A percentile compares a stretch with the other conserved stretches of the same genome.
Conservation (phyloP, 2,329 filamentous ascomycete genomes). For the Fonsecaea multimorphosa region DNA sequence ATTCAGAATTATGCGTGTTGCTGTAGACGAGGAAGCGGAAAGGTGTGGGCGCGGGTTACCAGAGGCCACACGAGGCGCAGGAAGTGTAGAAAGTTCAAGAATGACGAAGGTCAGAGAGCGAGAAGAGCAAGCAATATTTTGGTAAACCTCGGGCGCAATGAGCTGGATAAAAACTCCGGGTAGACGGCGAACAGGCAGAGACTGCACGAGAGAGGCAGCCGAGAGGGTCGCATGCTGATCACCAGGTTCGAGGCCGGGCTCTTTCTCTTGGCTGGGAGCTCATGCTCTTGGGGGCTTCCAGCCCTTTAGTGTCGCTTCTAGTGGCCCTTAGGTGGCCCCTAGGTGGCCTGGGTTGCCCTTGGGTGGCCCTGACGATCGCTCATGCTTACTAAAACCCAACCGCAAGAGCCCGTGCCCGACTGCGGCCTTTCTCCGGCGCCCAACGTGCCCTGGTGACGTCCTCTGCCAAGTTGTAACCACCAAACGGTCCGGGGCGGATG, state of each 20-base stretch:
- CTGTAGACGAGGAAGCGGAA: background rate
- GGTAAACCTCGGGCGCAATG: background rate
- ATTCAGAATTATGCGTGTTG: background rate
- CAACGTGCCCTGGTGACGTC: background rate
- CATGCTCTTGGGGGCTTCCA: background rate
- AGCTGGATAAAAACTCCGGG: background rate
- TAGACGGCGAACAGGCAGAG: background rate
- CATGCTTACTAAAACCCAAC: background rate
- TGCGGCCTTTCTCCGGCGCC: background rate
- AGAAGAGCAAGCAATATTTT: background rate
- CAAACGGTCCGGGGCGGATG: background rate
- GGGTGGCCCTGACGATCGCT: background rate
- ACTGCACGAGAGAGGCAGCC: background rate
- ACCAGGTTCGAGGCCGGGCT: background rate
- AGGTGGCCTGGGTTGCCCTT: too few relatives aligned
- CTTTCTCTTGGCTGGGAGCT: background rate
- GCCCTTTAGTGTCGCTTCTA: background rate
- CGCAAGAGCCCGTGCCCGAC: background rate
- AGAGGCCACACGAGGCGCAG: background rate
- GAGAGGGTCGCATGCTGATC: background rate
- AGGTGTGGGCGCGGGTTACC: background rate
- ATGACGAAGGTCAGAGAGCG: conserved; percentile 9
- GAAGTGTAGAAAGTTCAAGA: conserved; percentile 1
- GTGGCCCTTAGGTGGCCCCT: background rate
- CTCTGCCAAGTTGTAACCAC: conserved; percentile 5